phyloP scores from a whole-genome alignment of 106 monocot species.

The Dendrobium catenatum region DNA sequence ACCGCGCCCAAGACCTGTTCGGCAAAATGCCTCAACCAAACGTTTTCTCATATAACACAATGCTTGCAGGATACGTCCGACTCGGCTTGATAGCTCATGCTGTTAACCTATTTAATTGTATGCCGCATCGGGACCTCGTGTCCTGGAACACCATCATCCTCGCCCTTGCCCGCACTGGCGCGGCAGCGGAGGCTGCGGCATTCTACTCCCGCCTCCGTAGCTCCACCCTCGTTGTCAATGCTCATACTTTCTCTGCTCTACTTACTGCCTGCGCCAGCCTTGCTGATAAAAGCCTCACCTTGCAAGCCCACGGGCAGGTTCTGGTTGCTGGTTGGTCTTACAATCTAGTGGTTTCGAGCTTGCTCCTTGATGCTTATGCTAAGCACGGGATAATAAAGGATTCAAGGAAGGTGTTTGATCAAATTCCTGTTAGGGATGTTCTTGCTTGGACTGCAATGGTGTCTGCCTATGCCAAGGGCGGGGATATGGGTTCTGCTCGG shows the following conservation, averaged over 20 bases:
- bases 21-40: slow-evolving; percentile 49
- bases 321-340: slow-evolving; percentile 39
- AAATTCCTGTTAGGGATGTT: slow-evolving; percentile 45
- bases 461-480: slow-evolving; percentile 44
- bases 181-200: slow-evolving; percentile 22
- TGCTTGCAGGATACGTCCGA: slow-evolving; percentile 61
- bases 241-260: slow-evolving; percentile 53
- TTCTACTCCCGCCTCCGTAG: slow-evolving; percentile 42
- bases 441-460: slow-evolving; percentile 61
- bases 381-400: slow-evolving; percentile 38
- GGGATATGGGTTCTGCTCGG: slow-evolving; percentile 40
- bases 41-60: slow-evolving; percentile 64
- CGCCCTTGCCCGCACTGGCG: slow-evolving; percentile 36
- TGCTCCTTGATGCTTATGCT: slow-evolving; percentile 55
- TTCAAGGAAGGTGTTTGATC: slow-evolving; percentile 56
- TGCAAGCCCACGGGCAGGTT: slow-evolving; percentile 61
- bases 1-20: slow-evolving; percentile 39
- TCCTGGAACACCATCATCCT: slow-evolving; percentile 76
- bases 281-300: slow-evolving; percentile 20
- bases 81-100: slow-evolving; percentile 30
- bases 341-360: slow-evolving; percentile 45
- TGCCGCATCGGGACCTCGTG: slow-evolving; percentile 48
- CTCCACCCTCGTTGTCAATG: slow-evolving; percentile 21
- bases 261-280: slow-evolving; percentile 42
- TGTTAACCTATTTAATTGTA: slow-evolving; percentile 37